Percentiles rank a stretch among this genome's conserved stretches.
phyloP scores from a whole-genome alignment of 2,329 filamentous ascomycete genomes.

The Pyricularia sp. region DNA sequence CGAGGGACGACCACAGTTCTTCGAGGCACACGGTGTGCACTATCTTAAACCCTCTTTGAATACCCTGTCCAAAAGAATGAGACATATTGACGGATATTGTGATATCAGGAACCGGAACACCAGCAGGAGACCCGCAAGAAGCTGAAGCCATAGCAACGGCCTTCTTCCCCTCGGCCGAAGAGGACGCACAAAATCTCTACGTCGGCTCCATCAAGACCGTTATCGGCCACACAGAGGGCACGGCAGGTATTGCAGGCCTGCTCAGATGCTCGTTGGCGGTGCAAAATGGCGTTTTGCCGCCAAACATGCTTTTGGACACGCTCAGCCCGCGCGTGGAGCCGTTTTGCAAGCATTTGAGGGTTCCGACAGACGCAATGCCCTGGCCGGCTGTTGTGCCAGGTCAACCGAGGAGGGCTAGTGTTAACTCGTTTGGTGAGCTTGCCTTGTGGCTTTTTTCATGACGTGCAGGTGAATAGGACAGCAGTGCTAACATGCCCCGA shows the following conservation, averaged over 20 bases:
- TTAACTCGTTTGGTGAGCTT: conserved; percentile 16
- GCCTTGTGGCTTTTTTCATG: too few relatives aligned
- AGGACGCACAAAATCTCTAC: conserved; percentile 15
- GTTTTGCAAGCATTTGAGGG: conserved; percentile 14
- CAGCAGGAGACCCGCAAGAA: conserved; percentile 24
- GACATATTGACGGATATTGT: too few relatives aligned
- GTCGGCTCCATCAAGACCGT: conserved; percentile 28
- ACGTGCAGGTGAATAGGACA: too few relatives aligned
- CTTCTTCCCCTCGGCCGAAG: conserved; percentile 28
- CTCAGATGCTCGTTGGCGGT: conserved; percentile 14
- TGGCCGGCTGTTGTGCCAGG: not conserved
- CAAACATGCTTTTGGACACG: not conserved
- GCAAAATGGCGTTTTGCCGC: not conserved
- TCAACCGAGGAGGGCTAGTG: conserved; percentile 2
- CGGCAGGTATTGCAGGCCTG: conserved; percentile 15
- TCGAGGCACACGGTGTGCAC: conserved; percentile 30
- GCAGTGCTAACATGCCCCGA: too few relatives aligned
- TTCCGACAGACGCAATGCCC: not conserved
- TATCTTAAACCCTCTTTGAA: too few relatives aligned
- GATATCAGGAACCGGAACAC: conserved; percentile 16
- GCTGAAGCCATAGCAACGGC: conserved; percentile 30
- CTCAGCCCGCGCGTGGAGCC: conserved; percentile 12
- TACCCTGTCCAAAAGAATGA: too few relatives aligned
- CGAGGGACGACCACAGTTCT: conserved; percentile 19
- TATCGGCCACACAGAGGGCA: conserved; percentile 37